These are phyloP conservation scores for Hygrocybe coccinea DNA, from an alignment of 768 basidiomycete genomes.

Conservation along the genomic window DNA sequence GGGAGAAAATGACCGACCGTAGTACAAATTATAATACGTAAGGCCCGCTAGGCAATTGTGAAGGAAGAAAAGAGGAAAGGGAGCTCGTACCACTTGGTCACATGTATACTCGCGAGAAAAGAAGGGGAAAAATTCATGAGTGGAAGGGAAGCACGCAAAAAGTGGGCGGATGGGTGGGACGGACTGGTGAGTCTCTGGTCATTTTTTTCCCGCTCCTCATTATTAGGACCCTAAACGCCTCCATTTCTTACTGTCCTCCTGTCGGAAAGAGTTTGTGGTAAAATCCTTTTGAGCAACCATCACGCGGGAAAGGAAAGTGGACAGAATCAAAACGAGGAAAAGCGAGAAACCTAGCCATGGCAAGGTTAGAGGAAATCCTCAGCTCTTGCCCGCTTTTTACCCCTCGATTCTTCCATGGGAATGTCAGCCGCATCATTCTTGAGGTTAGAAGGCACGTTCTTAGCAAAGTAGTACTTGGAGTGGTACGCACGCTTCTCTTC, in stretches of 20 bases:
- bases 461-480: constrained; percentile 55
- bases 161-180: constrained; percentile 25
- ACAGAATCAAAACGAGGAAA: background rate
- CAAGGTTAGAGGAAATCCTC: constrained; percentile 67
- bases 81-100: constrained; percentile 16
- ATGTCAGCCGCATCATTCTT: constrained; percentile 4
- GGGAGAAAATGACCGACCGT: constrained; percentile 30
- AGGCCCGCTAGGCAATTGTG: background rate
- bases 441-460: constrained; percentile 29
- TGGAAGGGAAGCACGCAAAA: constrained; percentile 10
- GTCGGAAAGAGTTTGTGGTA: background rate
- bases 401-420: constrained; percentile 56
- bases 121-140: constrained; percentile 5
- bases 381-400: constrained; percentile 80
- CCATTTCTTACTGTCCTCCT: background rate
- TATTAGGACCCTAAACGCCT: background rate
- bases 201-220: background rate
- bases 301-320: background rate
- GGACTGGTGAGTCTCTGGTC: constrained; percentile 27
- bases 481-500: constrained; percentile 72
- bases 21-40: constrained; percentile 37
- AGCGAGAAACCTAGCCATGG: background rate
- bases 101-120: background rate
- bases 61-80: background rate
- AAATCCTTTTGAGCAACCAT: background rate